Evolutionary conservation across 2,329 filamentous ascomycete species (phyloP), one percentile per base, ranked within the genome.

Genomic region (Cephalotrichum gorgonifer): DNA sequence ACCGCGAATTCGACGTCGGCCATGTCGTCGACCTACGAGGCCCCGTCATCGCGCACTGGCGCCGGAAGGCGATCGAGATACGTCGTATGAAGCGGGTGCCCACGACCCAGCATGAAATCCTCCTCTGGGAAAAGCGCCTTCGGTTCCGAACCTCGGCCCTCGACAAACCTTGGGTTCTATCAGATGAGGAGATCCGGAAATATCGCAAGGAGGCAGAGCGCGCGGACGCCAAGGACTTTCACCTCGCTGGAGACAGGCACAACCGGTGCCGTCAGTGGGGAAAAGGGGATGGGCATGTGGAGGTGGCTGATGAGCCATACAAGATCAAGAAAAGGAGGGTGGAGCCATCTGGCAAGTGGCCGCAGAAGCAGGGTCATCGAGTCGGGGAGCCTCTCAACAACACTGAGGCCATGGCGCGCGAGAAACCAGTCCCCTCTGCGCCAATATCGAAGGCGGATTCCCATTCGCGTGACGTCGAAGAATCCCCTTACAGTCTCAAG

Each of bases 11-110:
- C 33, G 70, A 75, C 49, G 67, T 80, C 5, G 79, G 80, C 20
- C 64, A 64, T 25, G 66, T 82, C 3, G 64, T 83, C 14, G 76
- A 82, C 48, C 60, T 82, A 50, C 79, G 79, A 53, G 80, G 79
- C 6, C 63, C 64, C 2, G 55, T 82, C 15, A 65, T 59, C 5
- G 58, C 63, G 0, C 82, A 71, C 52, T 67, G 74, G 48, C 66
- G 68, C 2, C 62, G 69, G 50, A 72, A 62, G 55, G 76, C 80
- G 57, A 65, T 83, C 53, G 70, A 69, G 41, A 67, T 79, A 22
- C 66, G 74, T 43, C 78, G 74, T 55, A 62, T 78, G 50, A 57
- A 60, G n/a, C 54, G 66, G 0, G 50, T 84, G 4, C 60, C 58
- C 23, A 70, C 72, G 42, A 84, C 79, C 0, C 69, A 72, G 43